These are phyloP conservation scores for Trichoderma breve DNA, from an alignment of 2,329 filamentous ascomycete species.

Conservation along the genomic window DNA sequence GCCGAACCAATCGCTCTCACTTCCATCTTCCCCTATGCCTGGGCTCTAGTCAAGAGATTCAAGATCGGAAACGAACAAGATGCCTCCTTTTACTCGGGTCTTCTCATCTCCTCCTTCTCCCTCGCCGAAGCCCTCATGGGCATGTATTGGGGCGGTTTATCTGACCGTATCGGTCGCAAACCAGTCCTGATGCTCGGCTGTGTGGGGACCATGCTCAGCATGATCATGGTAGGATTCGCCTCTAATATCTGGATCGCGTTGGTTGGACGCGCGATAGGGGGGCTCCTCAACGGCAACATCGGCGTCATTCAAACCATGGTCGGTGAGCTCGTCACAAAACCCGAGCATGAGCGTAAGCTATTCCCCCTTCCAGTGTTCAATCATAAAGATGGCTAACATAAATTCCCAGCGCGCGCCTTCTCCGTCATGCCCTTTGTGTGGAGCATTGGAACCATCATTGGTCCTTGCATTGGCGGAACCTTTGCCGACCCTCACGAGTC, in stretches of 20 bases:
- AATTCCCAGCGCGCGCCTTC: slow-evolving; percentile 68
- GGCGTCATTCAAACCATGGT: slow-evolving; percentile 93
- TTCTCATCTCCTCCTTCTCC: slow-evolving; percentile 83
- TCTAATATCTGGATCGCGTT: slow-evolving; percentile 82
- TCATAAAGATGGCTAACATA: slow-evolving; percentile 17
- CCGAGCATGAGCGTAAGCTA: slow-evolving; percentile 77
- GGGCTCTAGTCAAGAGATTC: slow-evolving; percentile 76
- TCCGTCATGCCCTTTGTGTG: slow-evolving; percentile 94
- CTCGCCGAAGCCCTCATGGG: slow-evolving; percentile 79
- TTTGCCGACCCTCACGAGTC: slow-evolving; percentile 75
- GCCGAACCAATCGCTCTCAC: slow-evolving; percentile 91
- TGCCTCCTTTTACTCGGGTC: slow-evolving; percentile 83
- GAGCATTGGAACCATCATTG: slow-evolving; percentile 85
- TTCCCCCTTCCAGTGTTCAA: slow-evolving; percentile 9
- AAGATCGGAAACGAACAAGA: slow-evolving; percentile 68
- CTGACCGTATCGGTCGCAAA: slow-evolving; percentile 80
- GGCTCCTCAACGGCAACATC: slow-evolving; percentile 86
- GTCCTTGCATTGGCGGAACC: slow-evolving; percentile 81
- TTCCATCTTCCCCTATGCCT: slow-evolving; percentile 90
- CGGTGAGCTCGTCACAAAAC: slow-evolving; percentile 77
- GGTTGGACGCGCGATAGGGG: slow-evolving; percentile 71
- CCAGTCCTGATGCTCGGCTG: slow-evolving; percentile 81
- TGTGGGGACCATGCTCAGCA: slow-evolving; percentile 75
- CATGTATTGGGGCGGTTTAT: slow-evolving; percentile 84
- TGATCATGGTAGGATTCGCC: slow-evolving; percentile 80